Percentiles rank a stretch among this genome's conserved stretches.
These are phyloP conservation scores for Alternaria brassicae DNA, from an alignment of 2,329 filamentous ascomycete species.

Conservation along the genomic window DNA sequence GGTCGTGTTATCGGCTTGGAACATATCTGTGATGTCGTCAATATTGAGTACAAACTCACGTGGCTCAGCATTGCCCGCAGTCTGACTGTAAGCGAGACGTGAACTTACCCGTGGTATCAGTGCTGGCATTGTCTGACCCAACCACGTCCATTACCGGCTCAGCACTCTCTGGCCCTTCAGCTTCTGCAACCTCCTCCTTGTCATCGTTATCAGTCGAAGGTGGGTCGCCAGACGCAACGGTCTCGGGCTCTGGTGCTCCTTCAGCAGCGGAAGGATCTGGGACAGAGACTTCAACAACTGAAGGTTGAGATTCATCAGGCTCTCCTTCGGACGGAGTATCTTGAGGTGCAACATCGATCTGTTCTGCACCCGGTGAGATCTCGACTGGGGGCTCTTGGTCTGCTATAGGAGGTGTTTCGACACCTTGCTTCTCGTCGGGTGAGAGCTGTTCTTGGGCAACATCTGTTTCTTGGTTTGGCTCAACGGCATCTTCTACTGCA, in stretches of 20 bases:
- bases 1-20: background rate
- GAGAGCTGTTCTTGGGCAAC: background rate
- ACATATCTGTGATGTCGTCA: slow-evolving; percentile 5
- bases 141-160: background rate
- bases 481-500: background rate
- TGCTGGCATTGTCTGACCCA: background rate
- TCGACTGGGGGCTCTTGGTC: background rate
- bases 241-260: background rate
- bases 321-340: background rate
- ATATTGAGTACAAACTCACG: background rate
- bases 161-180: background rate
- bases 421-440: background rate
- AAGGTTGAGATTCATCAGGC: background rate
- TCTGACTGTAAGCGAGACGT: background rate
- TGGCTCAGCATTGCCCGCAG: background rate
- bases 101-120: slow-evolving; percentile 5
- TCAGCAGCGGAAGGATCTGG: background rate
- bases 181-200: background rate
- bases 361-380: background rate
- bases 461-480: background rate
- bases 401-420: background rate
- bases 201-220: slow-evolving; percentile 6
- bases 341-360: background rate
- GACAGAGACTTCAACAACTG: background rate
- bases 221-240: background rate